Base-by-base conservation (phyloP, 352 stramenopile genomes). In the Plasmopara muralis region DNA sequence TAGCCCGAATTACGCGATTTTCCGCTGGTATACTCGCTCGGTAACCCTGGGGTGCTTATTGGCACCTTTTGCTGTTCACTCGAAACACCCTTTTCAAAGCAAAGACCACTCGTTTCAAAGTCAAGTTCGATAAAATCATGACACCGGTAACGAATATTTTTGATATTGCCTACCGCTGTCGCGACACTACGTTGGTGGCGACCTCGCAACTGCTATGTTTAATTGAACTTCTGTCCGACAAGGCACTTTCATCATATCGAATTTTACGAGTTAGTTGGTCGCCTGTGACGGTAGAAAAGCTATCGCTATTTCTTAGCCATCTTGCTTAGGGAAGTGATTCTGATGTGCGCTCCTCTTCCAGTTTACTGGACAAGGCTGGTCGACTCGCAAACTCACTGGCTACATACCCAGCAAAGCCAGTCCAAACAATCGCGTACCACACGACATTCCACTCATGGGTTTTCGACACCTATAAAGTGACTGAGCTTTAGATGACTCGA, bases 351-450 rank as follows among this genome's bases (percentile, higher is more conserved):
- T 41, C 6, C 7, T 41, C 6, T 15, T 5, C 35, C 9, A 41
- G 14, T 15, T 41, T 87, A 80, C 52, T 61, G 56, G 37, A 78
- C 57, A 51, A 53, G 31, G 37, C 29, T 55, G 0, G 45, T 50
- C 12, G 3, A 25, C 3, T 33, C 34, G 1, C 31, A 25, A 8
- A 53, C 62, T 37, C 47, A 60, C 18, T 29, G 20, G 20, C 20
- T 25, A 3, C 20, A 25, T 15, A 15, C 20, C 29, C 14, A 39
- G 37, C 14, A 18, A 1, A 13, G 37, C 37, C 37, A 8, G 16
- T 14, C 12, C 37, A 41, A 15, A 15, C 13, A 2, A 9, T 41
- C 5, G 7, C 7, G 5, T 41, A 41, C 13, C 14, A 41, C n/a
- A 8, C 12, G 7, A 5, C 37, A 6, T 16, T 14, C n/a, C 37